phyloP scores from a whole-genome alignment of 768 basidiomycete species.

The Grammothele lineata region DNA sequence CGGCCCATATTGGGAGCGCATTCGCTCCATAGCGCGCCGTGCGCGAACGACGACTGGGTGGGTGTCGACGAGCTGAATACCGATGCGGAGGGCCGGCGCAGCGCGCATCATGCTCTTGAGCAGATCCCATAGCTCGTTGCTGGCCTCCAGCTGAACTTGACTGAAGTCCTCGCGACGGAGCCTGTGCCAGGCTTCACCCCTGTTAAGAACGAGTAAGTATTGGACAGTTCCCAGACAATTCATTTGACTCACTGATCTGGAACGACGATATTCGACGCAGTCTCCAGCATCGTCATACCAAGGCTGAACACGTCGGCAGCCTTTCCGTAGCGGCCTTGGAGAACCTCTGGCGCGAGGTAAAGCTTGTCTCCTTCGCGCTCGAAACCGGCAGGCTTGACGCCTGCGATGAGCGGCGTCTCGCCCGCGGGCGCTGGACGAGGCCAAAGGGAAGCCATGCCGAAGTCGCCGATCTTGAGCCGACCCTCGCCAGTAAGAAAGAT shows the following conservation, averaged over 20 bases:
- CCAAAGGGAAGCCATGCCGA: conserved; percentile 97
- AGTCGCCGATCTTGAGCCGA: conserved; percentile 94
- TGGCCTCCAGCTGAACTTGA: conserved; percentile 69
- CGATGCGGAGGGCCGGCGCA: conserved; percentile 56
- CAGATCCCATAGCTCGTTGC: conserved; percentile 60
- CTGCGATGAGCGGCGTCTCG: conserved; percentile 19
- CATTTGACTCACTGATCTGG: conserved; percentile 83
- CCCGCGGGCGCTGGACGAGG: conserved; percentile 49
- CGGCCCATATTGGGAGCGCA: conserved; percentile 34
- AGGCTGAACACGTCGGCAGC: conserved; percentile 97
- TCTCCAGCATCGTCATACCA: conserved; percentile 94
- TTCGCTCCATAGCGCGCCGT: conserved; percentile 56
- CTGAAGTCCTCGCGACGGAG: conserved; percentile 88
- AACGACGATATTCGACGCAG: conserved; percentile 92
- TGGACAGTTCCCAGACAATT: conserved; percentile 10
- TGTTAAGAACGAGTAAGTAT: conserved; percentile 28
- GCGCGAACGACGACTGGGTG: conserved; percentile 66
- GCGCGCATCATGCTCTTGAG: conserved; percentile 77
- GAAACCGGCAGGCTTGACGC: conserved; percentile 37
- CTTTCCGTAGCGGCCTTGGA: conserved; percentile 87
- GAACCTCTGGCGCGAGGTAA: conserved; percentile 94
- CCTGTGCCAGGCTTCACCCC: conserved; percentile 93
- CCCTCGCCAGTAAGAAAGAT: conserved; percentile 87
- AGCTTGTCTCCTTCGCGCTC: conserved; percentile 97
- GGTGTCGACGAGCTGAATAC: conserved; percentile 49